Evolutionary conservation across 108 stramenopile species (phyloP).

Genomic region (Aureococcus anophagefferens): DNA sequence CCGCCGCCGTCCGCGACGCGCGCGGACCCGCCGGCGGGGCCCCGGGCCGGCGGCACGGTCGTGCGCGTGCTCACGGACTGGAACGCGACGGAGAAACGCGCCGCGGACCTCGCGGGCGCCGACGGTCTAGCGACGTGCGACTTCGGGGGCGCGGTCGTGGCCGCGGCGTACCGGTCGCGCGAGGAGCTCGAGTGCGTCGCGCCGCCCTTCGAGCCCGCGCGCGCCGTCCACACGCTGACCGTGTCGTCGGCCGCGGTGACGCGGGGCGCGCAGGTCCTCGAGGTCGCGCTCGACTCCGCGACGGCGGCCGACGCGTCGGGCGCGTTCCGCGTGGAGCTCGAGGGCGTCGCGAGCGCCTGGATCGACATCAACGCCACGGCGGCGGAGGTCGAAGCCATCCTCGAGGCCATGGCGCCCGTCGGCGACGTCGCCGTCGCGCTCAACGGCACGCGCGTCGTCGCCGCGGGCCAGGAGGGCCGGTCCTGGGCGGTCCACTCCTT

Average conservation of each 20-base stretch:
- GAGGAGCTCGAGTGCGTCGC: neutral
- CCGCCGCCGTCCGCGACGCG: neutral
- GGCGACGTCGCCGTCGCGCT: no score
- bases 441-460: no score
- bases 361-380: neutral
- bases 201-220: neutral
- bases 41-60: neutral
- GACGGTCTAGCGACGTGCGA: neutral
- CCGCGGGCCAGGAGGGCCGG: no score
- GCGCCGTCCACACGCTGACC: neutral
- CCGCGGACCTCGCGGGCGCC: neutral
- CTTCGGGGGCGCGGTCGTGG: neutral
- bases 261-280: neutral
- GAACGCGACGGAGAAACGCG: neutral
- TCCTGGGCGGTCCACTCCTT: neutral
- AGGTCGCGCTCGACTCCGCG: neutral
- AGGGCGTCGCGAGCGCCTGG: neutral
- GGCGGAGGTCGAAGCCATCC: neutral
- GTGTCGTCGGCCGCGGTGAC: neutral
- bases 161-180: neutral
- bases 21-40: neutral
- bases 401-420: neutral
- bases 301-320: neutral
- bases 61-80: neutral
- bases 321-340: neutral